These are phyloP conservation scores for Schizochytrium sp. DNA, from an alignment of 108 stramenopile species.

Conservation along the genomic window DNA sequence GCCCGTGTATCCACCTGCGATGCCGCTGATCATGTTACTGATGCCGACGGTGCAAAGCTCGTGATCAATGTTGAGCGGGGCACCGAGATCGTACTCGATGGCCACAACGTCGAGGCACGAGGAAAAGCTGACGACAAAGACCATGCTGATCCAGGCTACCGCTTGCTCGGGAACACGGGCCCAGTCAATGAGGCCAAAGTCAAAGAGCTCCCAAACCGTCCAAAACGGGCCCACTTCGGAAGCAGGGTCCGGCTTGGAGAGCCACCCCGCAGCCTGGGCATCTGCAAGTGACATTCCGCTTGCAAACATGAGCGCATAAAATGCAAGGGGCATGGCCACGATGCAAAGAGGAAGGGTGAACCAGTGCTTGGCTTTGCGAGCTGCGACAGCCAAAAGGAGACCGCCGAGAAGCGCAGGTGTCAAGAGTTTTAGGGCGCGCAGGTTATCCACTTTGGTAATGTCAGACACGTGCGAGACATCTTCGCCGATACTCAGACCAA, in stretches of 20 bases:
- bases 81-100: slow-evolving; percentile 86
- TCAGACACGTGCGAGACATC: slow-evolving; percentile 47
- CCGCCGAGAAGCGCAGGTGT: background rate
- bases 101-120: slow-evolving; percentile 90
- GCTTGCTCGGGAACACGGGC: slow-evolving; percentile 48
- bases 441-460: slow-evolving; percentile 53
- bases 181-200: slow-evolving; percentile 45
- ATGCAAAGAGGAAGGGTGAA: slow-evolving; percentile 66
- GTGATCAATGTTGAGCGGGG: slow-evolving; percentile 79
- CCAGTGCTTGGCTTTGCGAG: background rate
- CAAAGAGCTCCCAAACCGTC: background rate
- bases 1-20: slow-evolving; percentile 82
- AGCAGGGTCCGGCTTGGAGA: background rate
- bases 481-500: slow-evolving; percentile 64
- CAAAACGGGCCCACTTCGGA: background rate
- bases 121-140: slow-evolving; percentile 84
- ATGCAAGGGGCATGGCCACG: slow-evolving; percentile 55
- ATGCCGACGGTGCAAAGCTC: slow-evolving; percentile 80
- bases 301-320: slow-evolving; percentile 63
- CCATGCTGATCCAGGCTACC: slow-evolving; percentile 68
- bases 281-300: slow-evolving; percentile 35
- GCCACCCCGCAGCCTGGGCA: background rate
- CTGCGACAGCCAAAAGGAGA: background rate
- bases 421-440: background rate
- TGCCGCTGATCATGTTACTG: slow-evolving; percentile 76